Base-by-base conservation (phyloP, 345 rosid species). In the Gossypium arboreum region DNA sequence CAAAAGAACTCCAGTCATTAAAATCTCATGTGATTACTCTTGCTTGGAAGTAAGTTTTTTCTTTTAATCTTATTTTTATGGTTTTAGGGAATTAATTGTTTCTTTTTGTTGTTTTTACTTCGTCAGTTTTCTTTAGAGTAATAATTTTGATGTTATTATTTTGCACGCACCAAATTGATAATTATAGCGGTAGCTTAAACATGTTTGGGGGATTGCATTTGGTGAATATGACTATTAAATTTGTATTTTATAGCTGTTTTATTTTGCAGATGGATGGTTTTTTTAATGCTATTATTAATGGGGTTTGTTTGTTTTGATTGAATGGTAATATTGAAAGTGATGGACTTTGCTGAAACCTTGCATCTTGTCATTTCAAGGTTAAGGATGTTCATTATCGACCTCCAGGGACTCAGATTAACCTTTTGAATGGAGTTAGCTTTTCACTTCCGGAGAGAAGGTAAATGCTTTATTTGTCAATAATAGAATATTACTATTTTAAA, bases 391-490 rank as follows among this genome's bases (percentile, higher is more conserved):
- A 80, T 45, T 94, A 90, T 79, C 86, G 87, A 73, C 97, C 98
- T 70, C 95, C 95, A 1, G 98, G 98, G 51, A 91, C 91, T 11
- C 79, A 92, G 83, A 69, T 88, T 63, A 86, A 90, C 83, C 89
- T 94, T 27, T 79, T 94, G 76, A 90, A 86, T 64, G 88, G 83
- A 44, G 87, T 91, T 84, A 89, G 83, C 75, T 88, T 94, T 77
- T 91, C 91, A 60, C 91, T 94, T 76, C 97, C 84, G 0, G 87
- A 91, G 85, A 94, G 81, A 75, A 90, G 92, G 97, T 90, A 71
- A 0, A 60, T 68, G 27, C 47, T 81, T 24, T 61, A 41, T 20
- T 75, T 43, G 58, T 55, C 9, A 67, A 45, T 12, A 22, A 47
- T 47, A 44, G 71, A 47, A 67, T 20, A 22, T 22, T 16, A 47